A percentile compares a stretch with the other conserved stretches of the same genome.
Evolutionary conservation across 1,284 basidiomycete species (phyloP).

Genomic region (Clitocybe nebularis): DNA sequence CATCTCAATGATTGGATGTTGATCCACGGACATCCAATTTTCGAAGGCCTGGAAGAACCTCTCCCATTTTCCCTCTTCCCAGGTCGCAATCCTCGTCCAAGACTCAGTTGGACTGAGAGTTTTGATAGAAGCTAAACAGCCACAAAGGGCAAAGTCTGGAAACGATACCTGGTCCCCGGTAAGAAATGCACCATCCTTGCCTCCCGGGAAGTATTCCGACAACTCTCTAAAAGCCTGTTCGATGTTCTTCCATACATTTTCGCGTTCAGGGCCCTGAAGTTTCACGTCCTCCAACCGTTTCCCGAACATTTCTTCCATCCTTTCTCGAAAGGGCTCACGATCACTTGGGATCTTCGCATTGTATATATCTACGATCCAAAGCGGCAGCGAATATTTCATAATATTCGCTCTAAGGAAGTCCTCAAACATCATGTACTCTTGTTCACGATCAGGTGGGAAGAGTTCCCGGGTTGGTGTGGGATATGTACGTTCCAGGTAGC

Average conservation of each 20-base stretch:
- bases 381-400: conserved; percentile 12
- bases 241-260: conserved; percentile 14
- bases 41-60: conserved; percentile 16
- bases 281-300: conserved; percentile 16
- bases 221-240: conserved; percentile 11
- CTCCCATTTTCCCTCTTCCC: conserved; percentile 20
- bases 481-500: conserved; percentile 24
- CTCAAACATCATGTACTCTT: conserved; percentile 16
- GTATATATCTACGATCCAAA: conserved; percentile 17
- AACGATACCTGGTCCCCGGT: conserved; percentile 14
- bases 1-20: not conserved
- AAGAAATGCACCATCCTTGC: conserved; percentile 14
- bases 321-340: conserved; percentile 10
- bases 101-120: conserved; percentile 16
- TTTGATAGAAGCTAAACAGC: conserved; percentile 18
- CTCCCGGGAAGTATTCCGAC: conserved; percentile 9
- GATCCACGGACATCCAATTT: conserved; percentile 15
- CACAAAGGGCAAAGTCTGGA: conserved; percentile 20
- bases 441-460: conserved; percentile 13
- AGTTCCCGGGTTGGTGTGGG: conserved; percentile 16
- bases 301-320: conserved; percentile 17
- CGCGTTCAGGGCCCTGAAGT: conserved; percentile 16
- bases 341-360: conserved; percentile 17
- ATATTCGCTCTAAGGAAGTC: conserved; percentile 13
- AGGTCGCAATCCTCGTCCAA: conserved; percentile 17